Base-by-base conservation (phyloP, 352 stramenopile genomes). In the Phytophthora cajani region DNA sequence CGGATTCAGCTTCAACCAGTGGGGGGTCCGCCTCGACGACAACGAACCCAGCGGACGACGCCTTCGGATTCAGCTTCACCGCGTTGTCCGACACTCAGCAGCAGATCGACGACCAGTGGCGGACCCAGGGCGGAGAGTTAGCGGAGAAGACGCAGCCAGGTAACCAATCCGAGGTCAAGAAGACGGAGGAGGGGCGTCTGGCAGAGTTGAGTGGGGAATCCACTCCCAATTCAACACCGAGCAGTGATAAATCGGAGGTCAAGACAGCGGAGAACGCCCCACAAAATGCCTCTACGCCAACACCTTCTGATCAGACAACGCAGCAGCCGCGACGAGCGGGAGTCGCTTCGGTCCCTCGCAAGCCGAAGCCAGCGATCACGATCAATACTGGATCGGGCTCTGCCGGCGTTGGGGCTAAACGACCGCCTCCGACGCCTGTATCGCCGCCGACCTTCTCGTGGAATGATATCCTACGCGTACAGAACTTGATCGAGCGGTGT, bases 401-500 rank as follows among this genome's bases (percentile, higher is more conserved):
- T 14, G 32, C 53, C 27, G 36, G 59, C 38, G 57, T 80, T 32
- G 67, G 58, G 38, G 61, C 55, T 53, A 82, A 82, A 47, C 66
- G 69, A 21, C 59, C 64, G 54, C 66, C 69, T 1, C 58, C 61
- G 9, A 75, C 69, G 36, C 74, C 69, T 7, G 72, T 69, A 16
- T 76, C 75, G 5, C 58, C 65, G 0, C 72, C 79, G 33, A 73
- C 66, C 12, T 90, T 96, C 60, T 95, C 90, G 2, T 97, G 91
- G 91, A 91, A 92, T 23, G 89, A 97, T 30, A 96, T 97, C 65
- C 75, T 97, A 14, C 78, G 78, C 1, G 91, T 97, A 5, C 91
- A 97, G 64, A 95, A 95, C 56, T 79, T 97, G 38, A 97, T 97
- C 54, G 90, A 97, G 77, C 81, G 89, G 14, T 98, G 92, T 70